These are phyloP conservation scores for Kazachstania martiniae DNA, from an alignment of 805 yeast genomes.

Conservation along the genomic window DNA sequence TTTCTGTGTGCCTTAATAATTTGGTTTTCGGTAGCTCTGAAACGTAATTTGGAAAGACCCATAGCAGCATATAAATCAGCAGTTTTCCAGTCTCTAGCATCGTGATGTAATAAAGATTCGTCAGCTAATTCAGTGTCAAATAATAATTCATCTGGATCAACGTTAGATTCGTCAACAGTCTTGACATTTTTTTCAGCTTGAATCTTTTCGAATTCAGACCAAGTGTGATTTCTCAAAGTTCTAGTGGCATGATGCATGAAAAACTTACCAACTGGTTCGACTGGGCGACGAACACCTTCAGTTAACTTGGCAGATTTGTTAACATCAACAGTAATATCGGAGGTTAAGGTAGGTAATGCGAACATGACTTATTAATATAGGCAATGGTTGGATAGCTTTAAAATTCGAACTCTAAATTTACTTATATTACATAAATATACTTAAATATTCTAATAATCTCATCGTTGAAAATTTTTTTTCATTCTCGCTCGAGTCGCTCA, in stretches of 20 bases:
- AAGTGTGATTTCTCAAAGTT: constrained; percentile 91
- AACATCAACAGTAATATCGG: constrained; percentile 42
- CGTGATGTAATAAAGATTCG: constrained; percentile 71
- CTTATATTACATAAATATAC: too few relatives aligned
- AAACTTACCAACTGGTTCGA: constrained; percentile 94
- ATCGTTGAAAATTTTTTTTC: too few relatives aligned
- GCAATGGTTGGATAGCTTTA: too few relatives aligned
- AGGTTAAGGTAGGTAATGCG: constrained; percentile 42
- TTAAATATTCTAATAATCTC: too few relatives aligned
- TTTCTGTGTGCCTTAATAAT: constrained; percentile 94
- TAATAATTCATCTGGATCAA: constrained; percentile 46
- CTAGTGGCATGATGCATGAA: constrained; percentile 96
- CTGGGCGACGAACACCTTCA: constrained; percentile 61
- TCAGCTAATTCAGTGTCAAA: constrained; percentile 52
- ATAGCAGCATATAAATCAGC: constrained; percentile 94
- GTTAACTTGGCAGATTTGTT: constrained; percentile 41
- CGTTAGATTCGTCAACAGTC: constrained; percentile 47
- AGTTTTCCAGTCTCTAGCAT: constrained; percentile 96
- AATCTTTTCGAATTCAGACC: constrained; percentile 93
- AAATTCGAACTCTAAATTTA: too few relatives aligned
- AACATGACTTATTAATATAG: constrained; percentile 17
- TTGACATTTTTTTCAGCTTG: constrained; percentile 85
- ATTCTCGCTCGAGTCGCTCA: too few relatives aligned
- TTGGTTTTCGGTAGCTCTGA: constrained; percentile 84
- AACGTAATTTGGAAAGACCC: constrained; percentile 85